phyloP scores from a whole-genome alignment of 192 early-diverging fungal species.

The Thamnidium elegans region DNA sequence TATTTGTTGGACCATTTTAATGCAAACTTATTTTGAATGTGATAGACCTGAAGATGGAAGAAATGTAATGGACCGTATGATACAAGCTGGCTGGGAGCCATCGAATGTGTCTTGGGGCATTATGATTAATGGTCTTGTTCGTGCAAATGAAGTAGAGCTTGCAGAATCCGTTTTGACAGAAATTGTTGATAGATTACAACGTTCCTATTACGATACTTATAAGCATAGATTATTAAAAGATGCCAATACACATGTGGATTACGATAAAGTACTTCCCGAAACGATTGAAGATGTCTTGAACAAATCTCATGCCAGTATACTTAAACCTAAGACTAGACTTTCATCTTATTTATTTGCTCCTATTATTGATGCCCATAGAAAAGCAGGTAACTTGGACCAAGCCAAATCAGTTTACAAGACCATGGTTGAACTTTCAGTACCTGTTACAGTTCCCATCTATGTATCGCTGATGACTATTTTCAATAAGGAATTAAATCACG shows the following conservation, averaged over 20 bases:
- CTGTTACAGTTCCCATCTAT: conserved; percentile 36
- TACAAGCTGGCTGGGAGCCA: conserved; percentile 37
- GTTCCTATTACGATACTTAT: neutral
- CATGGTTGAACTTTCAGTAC: conserved; percentile 37
- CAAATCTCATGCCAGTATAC: neutral
- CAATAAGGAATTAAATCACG: conserved; percentile 34
- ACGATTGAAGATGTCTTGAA: conserved; percentile 28
- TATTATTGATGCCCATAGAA: conserved; percentile 41
- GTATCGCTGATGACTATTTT: conserved; percentile 49
- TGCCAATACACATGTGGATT: neutral
- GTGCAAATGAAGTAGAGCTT: conserved; percentile 31
- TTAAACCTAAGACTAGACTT: neutral
- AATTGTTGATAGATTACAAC: neutral
- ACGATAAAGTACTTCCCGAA: conserved; percentile 3
- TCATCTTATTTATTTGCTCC: conserved; percentile 44
- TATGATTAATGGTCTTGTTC: conserved; percentile 41
- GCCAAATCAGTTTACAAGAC: conserved; percentile 40
- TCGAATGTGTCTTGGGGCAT: conserved; percentile 42
- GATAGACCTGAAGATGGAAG: conserved; percentile 35
- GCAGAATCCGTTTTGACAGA: conserved; percentile 21
- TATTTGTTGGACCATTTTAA: conserved; percentile 47
- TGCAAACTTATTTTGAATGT: conserved; percentile 43
- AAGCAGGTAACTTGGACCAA: conserved; percentile 23
- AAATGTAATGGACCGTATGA: conserved; percentile 42
- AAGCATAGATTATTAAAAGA: neutral